These are phyloP conservation scores for Mrakia hoshinonis DNA, from an alignment of 768 basidiomycete species.

Conservation along the genomic window DNA sequence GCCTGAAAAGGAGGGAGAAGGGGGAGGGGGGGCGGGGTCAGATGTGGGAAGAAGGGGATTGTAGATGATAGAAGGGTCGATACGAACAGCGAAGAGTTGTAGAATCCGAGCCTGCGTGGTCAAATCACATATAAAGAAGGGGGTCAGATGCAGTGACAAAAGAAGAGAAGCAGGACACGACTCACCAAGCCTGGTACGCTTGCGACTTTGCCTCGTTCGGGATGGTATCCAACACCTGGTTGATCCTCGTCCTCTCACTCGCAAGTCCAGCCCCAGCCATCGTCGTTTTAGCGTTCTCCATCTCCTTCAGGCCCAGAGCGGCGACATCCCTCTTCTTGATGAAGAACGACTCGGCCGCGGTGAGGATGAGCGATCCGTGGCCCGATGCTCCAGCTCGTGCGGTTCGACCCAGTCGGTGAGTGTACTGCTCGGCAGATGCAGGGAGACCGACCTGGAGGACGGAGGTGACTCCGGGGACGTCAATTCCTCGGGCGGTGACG, in stretches of 20 bases:
- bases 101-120: slow-evolving; percentile 52
- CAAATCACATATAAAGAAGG: slow-evolving; percentile 31
- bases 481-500: slow-evolving; percentile 54
- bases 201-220: slow-evolving; percentile 46
- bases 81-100: slow-evolving; percentile 47
- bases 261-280: background rate
- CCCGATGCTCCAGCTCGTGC: slow-evolving; percentile 45
- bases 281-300: slow-evolving; percentile 33
- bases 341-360: slow-evolving; percentile 50
- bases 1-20: no score
- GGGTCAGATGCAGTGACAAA: background rate
- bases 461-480: slow-evolving; percentile 53
- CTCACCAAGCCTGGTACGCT: slow-evolving; percentile 11
- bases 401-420: slow-evolving; percentile 45
- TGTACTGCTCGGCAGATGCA: slow-evolving; percentile 41
- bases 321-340: slow-evolving; percentile 44
- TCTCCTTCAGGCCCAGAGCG: slow-evolving; percentile 43
- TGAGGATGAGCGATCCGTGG: slow-evolving; percentile 52
- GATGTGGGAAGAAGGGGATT: no score
- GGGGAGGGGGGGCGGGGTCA: no score
- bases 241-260: slow-evolving; percentile 31
- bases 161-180: background rate
- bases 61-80: no score
- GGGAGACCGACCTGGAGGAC: slow-evolving; percentile 50
- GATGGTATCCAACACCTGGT: slow-evolving; percentile 39